These are phyloP conservation scores for Leccinum broughii DNA, from an alignment of 768 basidiomycete species.

Conservation along the genomic window DNA sequence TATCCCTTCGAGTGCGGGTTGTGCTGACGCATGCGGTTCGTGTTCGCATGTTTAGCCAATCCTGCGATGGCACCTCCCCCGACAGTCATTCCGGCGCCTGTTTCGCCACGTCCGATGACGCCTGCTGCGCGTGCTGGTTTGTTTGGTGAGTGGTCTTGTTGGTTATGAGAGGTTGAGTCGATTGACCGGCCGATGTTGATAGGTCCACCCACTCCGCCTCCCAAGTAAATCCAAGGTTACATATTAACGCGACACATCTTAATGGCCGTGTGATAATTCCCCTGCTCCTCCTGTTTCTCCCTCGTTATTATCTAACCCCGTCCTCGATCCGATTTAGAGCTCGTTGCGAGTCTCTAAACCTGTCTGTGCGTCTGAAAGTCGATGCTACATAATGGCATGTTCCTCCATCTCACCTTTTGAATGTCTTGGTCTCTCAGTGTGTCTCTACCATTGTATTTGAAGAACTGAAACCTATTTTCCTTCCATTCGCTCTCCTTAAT, in stretches of 20 bases:
- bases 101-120: slow-evolving; percentile 36
- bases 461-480: background rate
- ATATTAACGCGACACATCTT: background rate
- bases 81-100: slow-evolving; percentile 36
- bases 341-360: background rate
- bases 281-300: background rate
- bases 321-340: background rate
- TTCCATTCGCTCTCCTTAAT: background rate
- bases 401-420: background rate
- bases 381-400: background rate
- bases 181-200: background rate
- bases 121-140: slow-evolving; percentile 61
- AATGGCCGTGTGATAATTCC: background rate
- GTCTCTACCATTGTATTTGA: background rate
- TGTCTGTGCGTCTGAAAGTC: background rate
- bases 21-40: background rate
- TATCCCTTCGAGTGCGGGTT: background rate
- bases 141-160: slow-evolving; percentile 49
- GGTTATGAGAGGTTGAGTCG: slow-evolving; percentile 2
- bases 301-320: slow-evolving; percentile 7
- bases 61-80: slow-evolving; percentile 50
- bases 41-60: background rate
- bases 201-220: slow-evolving; percentile 50
- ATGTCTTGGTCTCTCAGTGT: background rate
- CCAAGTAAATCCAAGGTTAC: slow-evolving; percentile 33